These are phyloP conservation scores for Botrytis paeoniae DNA, from an alignment of 2,329 filamentous ascomycete genomes.

Conservation along the genomic window DNA sequence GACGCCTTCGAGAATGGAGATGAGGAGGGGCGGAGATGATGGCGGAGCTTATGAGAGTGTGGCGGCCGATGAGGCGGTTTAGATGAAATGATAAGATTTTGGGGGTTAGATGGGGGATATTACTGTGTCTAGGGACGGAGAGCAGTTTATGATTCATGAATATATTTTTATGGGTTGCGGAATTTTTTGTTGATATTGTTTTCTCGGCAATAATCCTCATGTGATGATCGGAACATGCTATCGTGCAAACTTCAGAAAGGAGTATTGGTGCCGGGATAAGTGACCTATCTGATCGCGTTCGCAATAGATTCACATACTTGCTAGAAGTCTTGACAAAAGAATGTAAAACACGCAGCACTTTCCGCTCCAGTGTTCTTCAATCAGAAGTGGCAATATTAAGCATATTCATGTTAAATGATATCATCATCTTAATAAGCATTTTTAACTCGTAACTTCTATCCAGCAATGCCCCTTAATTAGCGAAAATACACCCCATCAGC, in stretches of 20 bases:
- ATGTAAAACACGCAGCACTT: neutral
- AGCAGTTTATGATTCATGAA: conserved; percentile 5
- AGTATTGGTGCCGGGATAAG: neutral
- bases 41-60: conserved; percentile 35
- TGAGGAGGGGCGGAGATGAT: conserved; percentile 26
- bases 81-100: conserved; percentile 11
- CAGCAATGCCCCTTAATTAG: neutral
- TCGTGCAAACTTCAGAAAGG: neutral
- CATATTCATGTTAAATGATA: neutral
- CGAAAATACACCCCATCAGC: neutral
- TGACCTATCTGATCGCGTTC: neutral
- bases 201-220: neutral
- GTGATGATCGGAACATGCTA: neutral
- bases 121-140: neutral
- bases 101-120: neutral
- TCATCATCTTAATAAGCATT: neutral
- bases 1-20: conserved; percentile 50
- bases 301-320: neutral
- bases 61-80: conserved; percentile 34
- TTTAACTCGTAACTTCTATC: neutral
- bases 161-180: neutral
- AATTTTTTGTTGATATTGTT: too few relatives aligned
- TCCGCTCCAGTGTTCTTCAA: neutral
- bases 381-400: neutral
- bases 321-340: neutral